These are phyloP conservation scores for Coemansia sp. DNA, from an alignment of 192 early-diverging fungal species.

Conservation along the genomic window DNA sequence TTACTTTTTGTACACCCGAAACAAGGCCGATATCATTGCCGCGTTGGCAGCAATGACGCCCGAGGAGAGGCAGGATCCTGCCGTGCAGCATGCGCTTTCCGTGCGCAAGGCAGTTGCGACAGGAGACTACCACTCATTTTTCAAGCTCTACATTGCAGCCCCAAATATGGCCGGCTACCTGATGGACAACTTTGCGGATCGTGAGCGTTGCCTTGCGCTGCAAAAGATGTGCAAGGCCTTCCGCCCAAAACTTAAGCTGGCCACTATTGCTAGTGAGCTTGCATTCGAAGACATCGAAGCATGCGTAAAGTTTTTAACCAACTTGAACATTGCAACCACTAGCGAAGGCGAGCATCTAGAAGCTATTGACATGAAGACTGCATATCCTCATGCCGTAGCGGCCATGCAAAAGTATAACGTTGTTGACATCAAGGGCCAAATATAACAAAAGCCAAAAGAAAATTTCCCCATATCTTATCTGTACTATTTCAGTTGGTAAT, in stretches of 20 bases:
- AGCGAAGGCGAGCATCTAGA: constrained; percentile 21
- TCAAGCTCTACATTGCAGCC: constrained; percentile 69
- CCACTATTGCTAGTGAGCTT: constrained; percentile 62
- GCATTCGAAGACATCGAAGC: constrained; percentile 58
- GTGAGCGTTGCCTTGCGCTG: constrained; percentile 80
- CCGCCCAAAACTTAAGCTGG: constrained; percentile 24
- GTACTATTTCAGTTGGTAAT: too few relatives aligned
- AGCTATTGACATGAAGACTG: constrained; percentile 60
- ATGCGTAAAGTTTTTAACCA: constrained; percentile 55
- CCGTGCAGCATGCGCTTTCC: constrained; percentile 76
- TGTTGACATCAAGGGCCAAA: constrained; percentile 80
- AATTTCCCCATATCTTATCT: neutral
- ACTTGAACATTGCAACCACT: constrained; percentile 34
- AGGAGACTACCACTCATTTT: constrained; percentile 85
- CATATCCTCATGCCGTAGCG: constrained; percentile 50
- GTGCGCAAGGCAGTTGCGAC: constrained; percentile 78
- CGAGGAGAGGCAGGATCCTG: constrained; percentile 59
- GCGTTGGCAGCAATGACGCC: constrained; percentile 70
- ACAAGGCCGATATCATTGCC: constrained; percentile 83
- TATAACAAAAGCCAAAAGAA: constrained; percentile 36
- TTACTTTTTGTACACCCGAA: constrained; percentile 85
- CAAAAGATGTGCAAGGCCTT: constrained; percentile 76
- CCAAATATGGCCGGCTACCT: constrained; percentile 89
- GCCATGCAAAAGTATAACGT: constrained; percentile 62
- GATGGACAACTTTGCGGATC: constrained; percentile 88